These are phyloP conservation scores for Albifimbria verrucaria DNA, from an alignment of 2,329 filamentous ascomycete species.

Conservation along the genomic window DNA sequence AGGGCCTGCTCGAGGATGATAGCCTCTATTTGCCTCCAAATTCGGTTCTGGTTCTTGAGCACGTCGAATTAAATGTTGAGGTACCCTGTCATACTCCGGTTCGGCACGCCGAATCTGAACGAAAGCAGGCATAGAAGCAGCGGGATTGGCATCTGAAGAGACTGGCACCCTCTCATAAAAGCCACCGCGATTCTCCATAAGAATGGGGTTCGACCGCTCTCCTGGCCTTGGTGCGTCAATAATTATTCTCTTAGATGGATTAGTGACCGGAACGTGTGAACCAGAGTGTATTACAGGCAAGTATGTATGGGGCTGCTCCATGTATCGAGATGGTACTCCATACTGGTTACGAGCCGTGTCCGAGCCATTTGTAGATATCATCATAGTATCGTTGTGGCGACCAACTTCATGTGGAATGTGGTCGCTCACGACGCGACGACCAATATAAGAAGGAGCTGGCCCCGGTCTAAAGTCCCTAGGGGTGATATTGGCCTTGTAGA, in stretches of 20 bases:
- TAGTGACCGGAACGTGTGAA: constrained; percentile 9
- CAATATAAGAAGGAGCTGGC: constrained; percentile 13
- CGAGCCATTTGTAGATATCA: constrained; percentile 6
- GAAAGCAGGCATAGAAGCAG: neutral
- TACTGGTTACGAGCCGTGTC: constrained; percentile 8
- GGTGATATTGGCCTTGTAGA: constrained; percentile 16
- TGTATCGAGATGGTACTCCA: constrained; percentile 7
- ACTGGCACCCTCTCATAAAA: constrained; percentile 31
- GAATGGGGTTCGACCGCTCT: constrained; percentile 26
- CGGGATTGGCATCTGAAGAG: neutral
- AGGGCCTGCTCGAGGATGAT: no score
- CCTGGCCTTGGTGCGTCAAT: constrained; percentile 27
- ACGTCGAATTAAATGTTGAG: neutral
- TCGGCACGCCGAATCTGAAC: neutral
- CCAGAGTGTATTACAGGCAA: neutral
- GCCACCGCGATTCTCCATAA: constrained; percentile 38
- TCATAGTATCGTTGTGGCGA: neutral
- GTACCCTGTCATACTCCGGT: neutral
- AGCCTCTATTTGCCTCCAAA: no score
- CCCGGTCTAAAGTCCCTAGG: constrained; percentile 12
- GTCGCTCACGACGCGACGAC: constrained; percentile 13
- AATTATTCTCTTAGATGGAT: constrained; percentile 23
- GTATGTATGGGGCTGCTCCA: neutral
- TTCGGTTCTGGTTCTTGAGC: no score
- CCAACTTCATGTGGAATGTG: neutral